These are phyloP conservation scores for Corylus avellana DNA, from an alignment of 306 rosid genomes.

Conservation along the genomic window DNA sequence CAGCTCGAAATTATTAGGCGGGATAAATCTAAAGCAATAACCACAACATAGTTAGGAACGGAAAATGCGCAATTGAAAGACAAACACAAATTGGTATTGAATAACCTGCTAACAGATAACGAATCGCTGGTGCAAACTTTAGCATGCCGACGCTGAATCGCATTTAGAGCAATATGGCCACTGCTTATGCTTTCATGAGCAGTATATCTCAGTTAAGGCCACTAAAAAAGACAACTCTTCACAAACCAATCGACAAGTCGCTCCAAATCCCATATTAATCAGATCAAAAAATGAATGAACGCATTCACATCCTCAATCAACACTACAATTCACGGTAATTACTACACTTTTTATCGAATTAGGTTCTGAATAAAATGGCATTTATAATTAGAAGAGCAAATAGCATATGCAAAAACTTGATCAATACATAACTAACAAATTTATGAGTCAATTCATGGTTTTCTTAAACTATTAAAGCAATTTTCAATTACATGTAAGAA, in stretches of 20 bases:
- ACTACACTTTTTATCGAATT: background rate
- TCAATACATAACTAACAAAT: too few species aligned
- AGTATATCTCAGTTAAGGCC: slow-evolving; percentile 68
- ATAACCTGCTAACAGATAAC: slow-evolving; percentile 57
- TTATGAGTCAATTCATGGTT: too few species aligned
- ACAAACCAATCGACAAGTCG: slow-evolving; percentile 7
- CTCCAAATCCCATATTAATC: slow-evolving; percentile 4
- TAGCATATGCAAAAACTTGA: background rate
- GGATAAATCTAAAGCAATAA: slow-evolving; percentile 59
- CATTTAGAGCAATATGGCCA: slow-evolving; percentile 79
- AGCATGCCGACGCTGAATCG: slow-evolving; percentile 82
- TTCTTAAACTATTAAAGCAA: background rate
- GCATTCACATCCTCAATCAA: background rate
- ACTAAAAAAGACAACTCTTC: slow-evolving; percentile 27
- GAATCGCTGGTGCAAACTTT: slow-evolving; percentile 72
- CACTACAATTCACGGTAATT: background rate
- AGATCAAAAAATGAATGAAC: background rate
- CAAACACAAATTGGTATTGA: slow-evolving; percentile 12
- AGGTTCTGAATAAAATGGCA: too few species aligned
- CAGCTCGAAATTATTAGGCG: slow-evolving; percentile 76
- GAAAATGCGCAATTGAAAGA: background rate
- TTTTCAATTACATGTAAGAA: background rate
- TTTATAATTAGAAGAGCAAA: too few species aligned
- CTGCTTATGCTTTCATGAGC: slow-evolving; percentile 58
- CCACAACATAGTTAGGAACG: slow-evolving; percentile 21